phyloP scores from a whole-genome alignment of 495 filamentous ascomycete species.

The Penicillium crystallinum region DNA sequence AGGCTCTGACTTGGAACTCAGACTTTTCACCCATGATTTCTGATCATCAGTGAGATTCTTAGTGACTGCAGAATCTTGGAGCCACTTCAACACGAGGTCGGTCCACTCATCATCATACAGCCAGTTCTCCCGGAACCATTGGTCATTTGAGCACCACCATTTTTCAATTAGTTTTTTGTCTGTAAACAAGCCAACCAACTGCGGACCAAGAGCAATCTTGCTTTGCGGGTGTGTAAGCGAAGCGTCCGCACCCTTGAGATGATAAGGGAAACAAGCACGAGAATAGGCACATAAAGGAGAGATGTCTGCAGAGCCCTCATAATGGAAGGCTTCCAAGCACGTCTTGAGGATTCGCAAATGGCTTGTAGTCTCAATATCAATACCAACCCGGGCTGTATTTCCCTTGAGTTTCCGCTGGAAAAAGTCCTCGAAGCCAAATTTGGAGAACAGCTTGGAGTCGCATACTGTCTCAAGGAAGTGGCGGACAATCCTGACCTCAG shows the following conservation, averaged over 20 bases:
- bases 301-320: background rate
- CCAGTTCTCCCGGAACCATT: slow-evolving; percentile 3
- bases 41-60: slow-evolving; percentile 12
- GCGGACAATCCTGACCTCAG: slow-evolving; percentile 14
- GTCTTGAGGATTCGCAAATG: slow-evolving; percentile 3
- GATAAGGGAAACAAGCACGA: background rate
- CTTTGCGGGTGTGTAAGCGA: slow-evolving; percentile 11
- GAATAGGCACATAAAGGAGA: slow-evolving; percentile 2
- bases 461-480: slow-evolving; percentile 16
- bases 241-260: slow-evolving; percentile 7
- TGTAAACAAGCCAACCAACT: slow-evolving; percentile 8
- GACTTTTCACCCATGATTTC: slow-evolving; percentile 12
- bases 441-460: slow-evolving; percentile 12
- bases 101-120: slow-evolving; percentile 4
- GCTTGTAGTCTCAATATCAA: slow-evolving; percentile 8
- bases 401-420: slow-evolving; percentile 17
- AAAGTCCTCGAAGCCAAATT: slow-evolving; percentile 18
- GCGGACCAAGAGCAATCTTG: slow-evolving; percentile 11
- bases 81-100: slow-evolving; percentile 13
- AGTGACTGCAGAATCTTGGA: slow-evolving; percentile 18
- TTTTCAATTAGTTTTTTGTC: slow-evolving; percentile 2
- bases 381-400: slow-evolving; percentile 5
- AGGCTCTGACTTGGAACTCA: slow-evolving; percentile 17
- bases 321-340: slow-evolving; percentile 2
- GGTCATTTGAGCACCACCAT: slow-evolving; percentile 9